Conservation (phyloP, 164 flowering plant species). For the Magnolia officinalis region DNA sequence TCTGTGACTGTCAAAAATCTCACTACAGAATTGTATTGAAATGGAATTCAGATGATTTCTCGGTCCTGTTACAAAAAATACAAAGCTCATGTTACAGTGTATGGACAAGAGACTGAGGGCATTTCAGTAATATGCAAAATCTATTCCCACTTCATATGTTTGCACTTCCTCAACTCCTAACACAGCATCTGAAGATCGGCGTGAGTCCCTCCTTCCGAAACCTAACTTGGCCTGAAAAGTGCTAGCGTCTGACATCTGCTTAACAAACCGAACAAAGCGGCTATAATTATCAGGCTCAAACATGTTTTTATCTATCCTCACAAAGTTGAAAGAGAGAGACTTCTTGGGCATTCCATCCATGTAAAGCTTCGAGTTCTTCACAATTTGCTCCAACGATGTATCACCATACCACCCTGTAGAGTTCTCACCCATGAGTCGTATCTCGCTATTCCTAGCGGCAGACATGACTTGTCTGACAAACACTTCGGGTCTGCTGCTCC, state of each 20-base stretch:
- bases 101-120: not conserved
- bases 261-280: conserved; percentile 54
- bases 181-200: conserved; percentile 23
- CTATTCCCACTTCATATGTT: conserved; percentile 19
- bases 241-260: conserved; percentile 42
- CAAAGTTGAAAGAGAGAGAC: conserved; percentile 53
- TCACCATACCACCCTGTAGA: conserved; percentile 34
- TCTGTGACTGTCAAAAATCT: too few species aligned
- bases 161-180: too few species aligned
- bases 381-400: conserved; percentile 42
- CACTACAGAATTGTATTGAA: too few species aligned
- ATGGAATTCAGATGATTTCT: too few species aligned
- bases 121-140: conserved; percentile 28
- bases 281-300: conserved; percentile 47
- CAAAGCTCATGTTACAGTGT: too few species aligned
- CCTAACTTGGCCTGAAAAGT: conserved; percentile 44
- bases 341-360: conserved; percentile 35
- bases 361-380: conserved; percentile 43
- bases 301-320: conserved; percentile 56
- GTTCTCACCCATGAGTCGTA: conserved; percentile 58
- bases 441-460: conserved; percentile 37
- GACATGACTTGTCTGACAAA: conserved; percentile 41
- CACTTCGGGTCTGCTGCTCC: conserved; percentile 52
- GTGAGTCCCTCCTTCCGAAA: conserved; percentile 21
- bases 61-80: too few species aligned